phyloP scores from a whole-genome alignment of 2,329 filamentous ascomycete species.

The Ceratocystis harringtonii region DNA sequence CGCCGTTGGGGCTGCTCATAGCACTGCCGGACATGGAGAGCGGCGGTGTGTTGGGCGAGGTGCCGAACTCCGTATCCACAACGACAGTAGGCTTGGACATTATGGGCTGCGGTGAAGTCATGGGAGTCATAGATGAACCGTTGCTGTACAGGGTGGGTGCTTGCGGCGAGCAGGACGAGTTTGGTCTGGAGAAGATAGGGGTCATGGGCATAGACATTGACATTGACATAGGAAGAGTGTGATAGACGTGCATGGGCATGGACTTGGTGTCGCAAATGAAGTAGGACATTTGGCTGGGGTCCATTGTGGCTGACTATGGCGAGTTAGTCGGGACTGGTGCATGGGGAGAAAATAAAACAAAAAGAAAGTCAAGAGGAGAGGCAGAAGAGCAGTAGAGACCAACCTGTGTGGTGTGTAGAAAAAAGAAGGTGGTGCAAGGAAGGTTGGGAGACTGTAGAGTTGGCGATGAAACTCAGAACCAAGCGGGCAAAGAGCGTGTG shows the following conservation, averaged over 20 bases:
- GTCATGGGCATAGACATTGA: slow-evolving; percentile 56
- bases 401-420: background rate
- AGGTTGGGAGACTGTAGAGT: background rate
- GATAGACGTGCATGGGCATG: slow-evolving; percentile 58
- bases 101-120: slow-evolving; percentile 58
- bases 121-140: slow-evolving; percentile 50
- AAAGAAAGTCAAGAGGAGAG: background rate
- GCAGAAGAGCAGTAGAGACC: background rate
- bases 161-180: slow-evolving; percentile 48
- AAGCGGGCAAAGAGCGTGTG: background rate
- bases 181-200: slow-evolving; percentile 49
- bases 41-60: slow-evolving; percentile 60
- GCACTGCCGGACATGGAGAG: slow-evolving; percentile 73
- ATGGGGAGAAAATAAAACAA: background rate
- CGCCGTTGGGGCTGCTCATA: slow-evolving; percentile 71
- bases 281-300: slow-evolving; percentile 57
- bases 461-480: background rate
- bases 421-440: background rate
- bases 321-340: slow-evolving; percentile 12
- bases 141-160: slow-evolving; percentile 40
- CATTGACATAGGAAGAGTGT: slow-evolving; percentile 54
- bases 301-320: slow-evolving; percentile 38
- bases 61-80: slow-evolving; percentile 46
- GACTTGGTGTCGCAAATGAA: slow-evolving; percentile 62
- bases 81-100: slow-evolving; percentile 60